A percentile compares a stretch with the other conserved stretches of the same genome.
Evolutionary conservation across 2,329 filamentous ascomycete genomes (phyloP).

Genomic region (Hypoxylon sp.): DNA sequence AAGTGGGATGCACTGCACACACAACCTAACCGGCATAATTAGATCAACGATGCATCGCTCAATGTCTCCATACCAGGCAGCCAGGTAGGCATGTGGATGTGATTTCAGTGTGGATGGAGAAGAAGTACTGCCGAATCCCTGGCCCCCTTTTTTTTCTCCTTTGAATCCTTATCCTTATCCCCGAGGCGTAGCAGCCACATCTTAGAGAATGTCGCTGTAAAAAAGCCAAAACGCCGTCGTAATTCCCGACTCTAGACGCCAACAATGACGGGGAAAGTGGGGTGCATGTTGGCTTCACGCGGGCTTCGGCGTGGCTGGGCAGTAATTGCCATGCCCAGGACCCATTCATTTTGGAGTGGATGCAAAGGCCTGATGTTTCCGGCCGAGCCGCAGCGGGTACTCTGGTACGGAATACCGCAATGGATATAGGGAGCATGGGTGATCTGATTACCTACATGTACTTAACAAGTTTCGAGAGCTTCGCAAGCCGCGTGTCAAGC

Average conservation of each 20-base stretch:
- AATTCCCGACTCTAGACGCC: conserved; percentile 12
- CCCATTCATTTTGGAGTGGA: not conserved
- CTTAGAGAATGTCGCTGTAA: not conserved
- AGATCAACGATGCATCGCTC: conserved; percentile 6
- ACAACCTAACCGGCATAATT: not conserved
- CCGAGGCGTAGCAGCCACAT: not conserved
- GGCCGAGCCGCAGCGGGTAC: conserved; percentile 5
- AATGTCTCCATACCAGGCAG: conserved; percentile 3
- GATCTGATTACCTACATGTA: not conserved
- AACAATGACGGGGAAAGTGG: conserved; percentile 12
- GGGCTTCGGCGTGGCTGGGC: conserved; percentile 16
- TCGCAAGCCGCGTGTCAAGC: not conserved
- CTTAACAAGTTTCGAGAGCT: not conserved
- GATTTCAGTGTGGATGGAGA: not conserved
- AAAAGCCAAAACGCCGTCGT: not conserved
- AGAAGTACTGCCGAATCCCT: not conserved
- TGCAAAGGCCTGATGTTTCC: conserved; percentile 2
- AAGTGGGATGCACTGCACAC: not conserved
- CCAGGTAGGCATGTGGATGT: conserved; percentile 1
- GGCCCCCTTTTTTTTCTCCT: not conserved
- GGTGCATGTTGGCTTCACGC: not conserved
- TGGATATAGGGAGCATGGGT: not conserved
- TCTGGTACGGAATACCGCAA: not conserved
- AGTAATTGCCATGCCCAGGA: not conserved
- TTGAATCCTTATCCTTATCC: conserved; percentile 1